phyloP scores from a whole-genome alignment of 768 basidiomycete species.

The Pleurotus ostreatus region DNA sequence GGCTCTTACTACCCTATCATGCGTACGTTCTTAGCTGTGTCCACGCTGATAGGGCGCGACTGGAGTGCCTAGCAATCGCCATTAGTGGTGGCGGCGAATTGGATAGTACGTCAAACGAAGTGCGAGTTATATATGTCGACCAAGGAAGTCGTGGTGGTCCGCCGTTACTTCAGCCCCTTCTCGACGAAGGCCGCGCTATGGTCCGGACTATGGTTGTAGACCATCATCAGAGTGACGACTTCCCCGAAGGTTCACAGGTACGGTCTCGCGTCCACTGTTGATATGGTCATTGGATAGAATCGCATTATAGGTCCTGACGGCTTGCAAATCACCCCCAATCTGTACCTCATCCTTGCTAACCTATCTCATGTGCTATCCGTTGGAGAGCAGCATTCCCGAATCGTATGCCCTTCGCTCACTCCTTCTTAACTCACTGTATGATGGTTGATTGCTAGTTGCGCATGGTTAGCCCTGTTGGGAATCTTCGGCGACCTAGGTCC shows the following conservation, averaged over 20 bases:
- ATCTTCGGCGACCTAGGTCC: constrained; percentile 2
- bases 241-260: not conserved
- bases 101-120: not conserved
- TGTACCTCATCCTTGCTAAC: constrained; percentile 1
- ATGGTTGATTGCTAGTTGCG: not conserved
- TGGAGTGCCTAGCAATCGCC: not conserved
- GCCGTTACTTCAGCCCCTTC: not conserved
- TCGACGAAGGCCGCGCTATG: not conserved
- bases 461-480: not conserved
- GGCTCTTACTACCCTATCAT: not conserved
- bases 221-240: constrained; percentile 1
- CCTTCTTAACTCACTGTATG: not conserved
- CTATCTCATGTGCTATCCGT: not conserved
- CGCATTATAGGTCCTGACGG: not conserved
- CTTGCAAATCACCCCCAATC: not conserved
- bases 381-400: not conserved
- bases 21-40: not conserved
- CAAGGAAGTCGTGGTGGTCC: not conserved
- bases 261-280: too few relatives aligned
- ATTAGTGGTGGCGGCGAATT: not conserved
- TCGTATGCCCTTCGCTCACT: not conserved
- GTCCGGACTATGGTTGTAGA: not conserved
- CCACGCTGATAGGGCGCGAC: not conserved
- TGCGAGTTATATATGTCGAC: not conserved
- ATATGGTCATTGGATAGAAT: not conserved